Conservation (phyloP, 208 protist genomes). For the Spongospora subterranea region DNA sequence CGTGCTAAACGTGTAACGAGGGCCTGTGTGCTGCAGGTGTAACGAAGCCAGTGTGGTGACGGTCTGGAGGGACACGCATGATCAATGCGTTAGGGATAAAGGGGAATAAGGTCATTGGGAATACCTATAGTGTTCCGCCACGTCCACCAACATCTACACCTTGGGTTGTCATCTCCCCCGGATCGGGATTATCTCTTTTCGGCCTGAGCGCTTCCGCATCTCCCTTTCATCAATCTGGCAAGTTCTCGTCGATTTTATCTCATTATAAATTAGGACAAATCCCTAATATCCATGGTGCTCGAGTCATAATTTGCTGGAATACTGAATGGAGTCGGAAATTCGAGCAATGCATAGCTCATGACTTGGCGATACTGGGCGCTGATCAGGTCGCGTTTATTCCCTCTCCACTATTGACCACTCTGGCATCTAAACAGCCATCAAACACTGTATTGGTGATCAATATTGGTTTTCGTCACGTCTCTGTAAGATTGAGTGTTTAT, state of each 20-base stretch:
- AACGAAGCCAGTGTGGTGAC: no score
- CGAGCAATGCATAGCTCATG: background rate
- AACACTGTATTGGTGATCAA: background rate
- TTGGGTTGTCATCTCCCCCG: background rate
- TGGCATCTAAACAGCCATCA: background rate
- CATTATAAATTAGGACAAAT: background rate
- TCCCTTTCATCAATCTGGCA: background rate
- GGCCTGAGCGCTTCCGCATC: background rate
- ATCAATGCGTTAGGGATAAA: no score
- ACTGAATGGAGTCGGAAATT: background rate
- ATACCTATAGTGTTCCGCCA: background rate
- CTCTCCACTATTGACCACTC: background rate
- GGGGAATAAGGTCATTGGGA: background rate
- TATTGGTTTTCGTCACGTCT: background rate
- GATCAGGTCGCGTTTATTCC: background rate
- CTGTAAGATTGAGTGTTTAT: no score
- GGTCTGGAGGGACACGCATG: no score
- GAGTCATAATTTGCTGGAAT: background rate
- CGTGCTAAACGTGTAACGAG: no score
- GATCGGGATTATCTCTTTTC: background rate
- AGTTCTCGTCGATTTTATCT: background rate
- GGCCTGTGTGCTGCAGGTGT: no score
- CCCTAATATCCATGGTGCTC: background rate
- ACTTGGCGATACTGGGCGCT: background rate
- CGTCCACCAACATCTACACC: background rate